A percentile compares a stretch with the other conserved stretches of the same genome.
These are phyloP conservation scores for Prunus kanzakura DNA, from an alignment of 306 rosid species.

Conservation along the genomic window DNA sequence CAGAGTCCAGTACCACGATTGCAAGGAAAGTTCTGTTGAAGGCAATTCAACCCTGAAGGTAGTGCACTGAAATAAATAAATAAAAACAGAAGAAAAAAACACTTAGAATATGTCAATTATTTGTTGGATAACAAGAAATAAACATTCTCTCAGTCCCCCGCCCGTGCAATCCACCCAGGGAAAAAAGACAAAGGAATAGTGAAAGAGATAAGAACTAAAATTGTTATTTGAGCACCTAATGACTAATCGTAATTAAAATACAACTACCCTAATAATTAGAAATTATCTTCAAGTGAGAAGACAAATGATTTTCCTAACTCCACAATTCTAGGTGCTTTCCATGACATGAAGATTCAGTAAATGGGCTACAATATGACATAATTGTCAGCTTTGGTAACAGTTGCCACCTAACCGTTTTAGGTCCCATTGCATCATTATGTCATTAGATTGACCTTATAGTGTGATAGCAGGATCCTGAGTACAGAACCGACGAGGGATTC, in stretches of 20 bases:
- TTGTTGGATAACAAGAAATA: background rate
- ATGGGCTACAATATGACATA: no score
- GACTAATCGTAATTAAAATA: background rate
- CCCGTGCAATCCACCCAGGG: background rate
- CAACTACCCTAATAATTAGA: background rate
- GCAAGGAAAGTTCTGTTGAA: conserved; percentile 70
- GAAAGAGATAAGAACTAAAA: background rate
- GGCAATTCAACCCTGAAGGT: conserved; percentile 65
- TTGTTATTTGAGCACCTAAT: background rate
- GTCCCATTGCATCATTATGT: background rate
- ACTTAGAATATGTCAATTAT: background rate
- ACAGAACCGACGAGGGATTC: background rate
- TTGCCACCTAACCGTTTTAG: no score
- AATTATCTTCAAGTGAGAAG: no score
- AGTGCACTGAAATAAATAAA: conserved; percentile 44
- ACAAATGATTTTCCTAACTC: no score
- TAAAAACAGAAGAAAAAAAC: background rate
- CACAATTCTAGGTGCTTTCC: no score
- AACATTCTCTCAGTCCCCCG: no score
- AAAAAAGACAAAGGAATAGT: background rate
- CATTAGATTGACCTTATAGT: background rate
- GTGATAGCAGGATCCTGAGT: background rate
- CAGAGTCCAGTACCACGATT: conserved; percentile 48
- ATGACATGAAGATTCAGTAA: no score
- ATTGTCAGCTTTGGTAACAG: no score